These are phyloP conservation scores for Starmerella scarabaei DNA, from an alignment of 805 yeast genomes.

Conservation along the genomic window DNA sequence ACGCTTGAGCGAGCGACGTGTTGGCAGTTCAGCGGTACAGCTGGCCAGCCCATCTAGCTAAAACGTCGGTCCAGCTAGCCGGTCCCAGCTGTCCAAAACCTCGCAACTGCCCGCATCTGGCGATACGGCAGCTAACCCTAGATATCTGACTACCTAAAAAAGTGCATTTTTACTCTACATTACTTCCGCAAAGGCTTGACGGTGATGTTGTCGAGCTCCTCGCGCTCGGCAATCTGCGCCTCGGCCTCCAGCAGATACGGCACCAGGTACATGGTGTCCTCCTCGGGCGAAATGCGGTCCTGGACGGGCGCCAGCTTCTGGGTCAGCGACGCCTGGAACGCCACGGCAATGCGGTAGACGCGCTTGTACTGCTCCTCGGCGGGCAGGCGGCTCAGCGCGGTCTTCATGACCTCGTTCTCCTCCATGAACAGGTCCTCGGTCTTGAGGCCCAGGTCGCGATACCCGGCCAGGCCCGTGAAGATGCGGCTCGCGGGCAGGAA, in stretches of 20 bases:
- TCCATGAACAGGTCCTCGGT: conserved; percentile 79
- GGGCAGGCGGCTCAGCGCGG: conserved; percentile 80
- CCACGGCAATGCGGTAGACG: conserved; percentile 81
- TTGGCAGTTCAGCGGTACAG: too few species aligned
- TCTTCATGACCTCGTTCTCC: conserved; percentile 76
- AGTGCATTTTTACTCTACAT: too few species aligned
- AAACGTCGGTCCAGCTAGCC: too few species aligned
- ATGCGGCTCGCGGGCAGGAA: conserved; percentile 68
- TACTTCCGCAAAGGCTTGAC: conserved; percentile 24
- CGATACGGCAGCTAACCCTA: too few species aligned
- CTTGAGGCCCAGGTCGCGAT: conserved; percentile 85
- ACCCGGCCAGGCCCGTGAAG: conserved; percentile 67
- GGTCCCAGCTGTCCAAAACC: too few species aligned
- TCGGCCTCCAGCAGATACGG: conserved; percentile 92
- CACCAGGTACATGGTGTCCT: conserved; percentile 49
- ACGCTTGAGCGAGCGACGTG: too few species aligned
- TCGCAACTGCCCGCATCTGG: too few species aligned
- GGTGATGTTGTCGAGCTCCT: conserved; percentile 68
- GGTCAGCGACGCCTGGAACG: conserved; percentile 74
- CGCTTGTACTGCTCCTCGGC: conserved; percentile 76
- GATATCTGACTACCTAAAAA: too few species aligned
- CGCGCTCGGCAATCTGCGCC: conserved; percentile 78
- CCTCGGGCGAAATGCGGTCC: conserved; percentile 66
- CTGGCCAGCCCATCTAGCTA: too few species aligned
- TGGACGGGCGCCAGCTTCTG: conserved; percentile 74